Evolutionary conservation across 352 stramenopile species (phyloP), one percentile per base, ranked within the genome.

Genomic region (Globisporangium nunn): DNA sequence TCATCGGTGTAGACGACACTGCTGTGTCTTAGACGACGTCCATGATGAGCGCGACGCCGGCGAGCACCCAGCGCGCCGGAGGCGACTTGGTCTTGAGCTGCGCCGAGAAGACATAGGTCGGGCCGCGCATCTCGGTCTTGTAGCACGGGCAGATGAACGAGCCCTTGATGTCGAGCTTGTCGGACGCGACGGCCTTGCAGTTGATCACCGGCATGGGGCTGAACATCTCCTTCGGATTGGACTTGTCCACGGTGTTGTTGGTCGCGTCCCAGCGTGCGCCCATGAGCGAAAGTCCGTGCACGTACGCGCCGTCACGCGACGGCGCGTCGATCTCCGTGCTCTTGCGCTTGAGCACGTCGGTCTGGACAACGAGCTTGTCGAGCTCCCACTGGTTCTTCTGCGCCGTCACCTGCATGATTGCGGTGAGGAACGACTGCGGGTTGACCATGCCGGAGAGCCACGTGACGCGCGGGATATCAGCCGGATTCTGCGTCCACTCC

Each of bases 171-270:
- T 98, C 96, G 3, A 97, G 84, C 59, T 98, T 98, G 64, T 99
- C 96, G 6, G 86, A 71, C 0, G 91, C 85, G 12, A 99, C 91
- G 31, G 96, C 96, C 66, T 97, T 98, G 66, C 97, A 96, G 70
- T 98, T 98, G 68, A 99, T 97, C 51, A 99, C 87, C 23, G 97
- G 96, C 93, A 99, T 98, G 28, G 79, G 56, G 43, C 80, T 98
- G 63, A 98, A 99, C 93, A 99, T 99, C 67, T 99, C 97, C 69
- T 98, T 98, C 14, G 96, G 96, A 54, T 95, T 82, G 18, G 86
- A 97, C 37, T 96, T 96, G 61, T 98, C 93, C 44, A 99, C 89
- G 23, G 87, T 95, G 63, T 85, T 84, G 60, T 94, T 95, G 50
- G 75, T 87, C 30, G 84, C 67, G 59, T 98, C 93, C 92, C 95